These are phyloP conservation scores for Leccinum barrowsii DNA, from an alignment of 768 basidiomycete species.

Conservation along the genomic window DNA sequence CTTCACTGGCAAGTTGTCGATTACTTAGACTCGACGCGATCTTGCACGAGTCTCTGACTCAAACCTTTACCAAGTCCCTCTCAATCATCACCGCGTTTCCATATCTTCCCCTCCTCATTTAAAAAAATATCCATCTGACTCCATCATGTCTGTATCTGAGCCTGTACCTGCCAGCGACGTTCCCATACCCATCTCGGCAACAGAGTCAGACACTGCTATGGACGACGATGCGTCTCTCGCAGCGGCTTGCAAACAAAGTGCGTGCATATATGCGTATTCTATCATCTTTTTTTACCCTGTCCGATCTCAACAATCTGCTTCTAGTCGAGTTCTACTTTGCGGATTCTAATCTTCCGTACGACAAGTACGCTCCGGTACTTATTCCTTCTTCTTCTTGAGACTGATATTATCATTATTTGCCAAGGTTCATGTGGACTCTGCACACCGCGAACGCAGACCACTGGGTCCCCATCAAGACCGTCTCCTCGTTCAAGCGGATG, in stretches of 20 bases:
- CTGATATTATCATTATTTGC: background rate
- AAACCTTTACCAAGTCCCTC: too few relatives aligned
- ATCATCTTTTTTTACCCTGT: background rate
- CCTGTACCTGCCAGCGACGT: background rate
- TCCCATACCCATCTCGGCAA: background rate
- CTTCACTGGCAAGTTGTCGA: too few relatives aligned
- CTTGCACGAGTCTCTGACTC: too few relatives aligned
- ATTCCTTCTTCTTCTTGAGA: background rate
- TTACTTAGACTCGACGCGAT: too few relatives aligned
- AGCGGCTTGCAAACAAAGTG: slow-evolving; percentile 56
- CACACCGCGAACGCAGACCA: slow-evolving; percentile 78
- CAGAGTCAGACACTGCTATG: slow-evolving; percentile 12
- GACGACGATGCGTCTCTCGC: slow-evolving; percentile 41
- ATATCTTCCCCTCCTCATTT: too few relatives aligned
- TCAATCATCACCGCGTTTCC: too few relatives aligned
- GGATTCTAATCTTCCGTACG: slow-evolving; percentile 91
- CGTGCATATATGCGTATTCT: slow-evolving; percentile 26
- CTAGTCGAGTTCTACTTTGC: slow-evolving; percentile 96
- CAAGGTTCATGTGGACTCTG: slow-evolving; percentile 92
- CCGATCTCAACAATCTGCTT: background rate
- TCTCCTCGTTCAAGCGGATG: slow-evolving; percentile 96
- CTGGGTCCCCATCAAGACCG: slow-evolving; percentile 85
- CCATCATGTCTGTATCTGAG: slow-evolving; percentile 20
- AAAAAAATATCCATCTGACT: background rate
- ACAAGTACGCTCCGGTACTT: slow-evolving; percentile 50